Evolutionary conservation across 2,329 filamentous ascomycete species (phyloP).

Genomic region (Xylaria sp.): DNA sequence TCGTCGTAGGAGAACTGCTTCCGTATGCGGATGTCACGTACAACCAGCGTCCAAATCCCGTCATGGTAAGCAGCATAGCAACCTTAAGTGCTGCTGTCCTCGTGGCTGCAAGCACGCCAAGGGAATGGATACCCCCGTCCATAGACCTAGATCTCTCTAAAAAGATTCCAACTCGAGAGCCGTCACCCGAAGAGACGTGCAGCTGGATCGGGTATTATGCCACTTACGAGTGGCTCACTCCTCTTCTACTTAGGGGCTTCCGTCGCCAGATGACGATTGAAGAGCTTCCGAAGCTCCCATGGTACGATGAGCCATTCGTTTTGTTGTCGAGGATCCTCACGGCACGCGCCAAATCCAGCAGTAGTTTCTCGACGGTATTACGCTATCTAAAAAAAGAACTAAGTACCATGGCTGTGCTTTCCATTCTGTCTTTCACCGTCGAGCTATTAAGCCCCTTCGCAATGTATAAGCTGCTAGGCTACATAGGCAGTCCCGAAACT

Average conservation of each 20-base stretch:
- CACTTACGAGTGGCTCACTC: constrained; percentile 63
- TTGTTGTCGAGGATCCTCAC: constrained; percentile 57
- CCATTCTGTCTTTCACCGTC: constrained; percentile 52
- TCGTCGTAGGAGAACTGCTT: constrained; percentile 54
- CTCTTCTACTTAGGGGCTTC: constrained; percentile 60
- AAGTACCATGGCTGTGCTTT: constrained; percentile 58
- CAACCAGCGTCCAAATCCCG: constrained; percentile 47
- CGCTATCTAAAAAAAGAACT: constrained; percentile 58
- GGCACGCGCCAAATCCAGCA: constrained; percentile 56
- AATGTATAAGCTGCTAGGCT: constrained; percentile 64
- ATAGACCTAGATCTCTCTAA: constrained; percentile 54
- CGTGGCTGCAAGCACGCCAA: constrained; percentile 59
- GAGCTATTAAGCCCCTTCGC: constrained; percentile 65
- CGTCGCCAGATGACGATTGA: constrained; percentile 58
- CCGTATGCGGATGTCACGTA: constrained; percentile 56
- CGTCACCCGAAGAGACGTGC: constrained; percentile 63
- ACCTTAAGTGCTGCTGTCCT: constrained; percentile 53
- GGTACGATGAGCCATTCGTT: constrained; percentile 65
- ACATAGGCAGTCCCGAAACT: constrained; percentile 59
- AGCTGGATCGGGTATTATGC: constrained; percentile 65
- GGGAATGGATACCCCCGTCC: constrained; percentile 62
- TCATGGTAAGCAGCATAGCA: constrained; percentile 51
- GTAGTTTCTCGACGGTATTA: constrained; percentile 59
- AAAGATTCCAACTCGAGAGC: constrained; percentile 51
- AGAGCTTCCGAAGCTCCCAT: constrained; percentile 61